phyloP scores from a whole-genome alignment of 139 green algal species.

The Chlorella vulgaris region DNA sequence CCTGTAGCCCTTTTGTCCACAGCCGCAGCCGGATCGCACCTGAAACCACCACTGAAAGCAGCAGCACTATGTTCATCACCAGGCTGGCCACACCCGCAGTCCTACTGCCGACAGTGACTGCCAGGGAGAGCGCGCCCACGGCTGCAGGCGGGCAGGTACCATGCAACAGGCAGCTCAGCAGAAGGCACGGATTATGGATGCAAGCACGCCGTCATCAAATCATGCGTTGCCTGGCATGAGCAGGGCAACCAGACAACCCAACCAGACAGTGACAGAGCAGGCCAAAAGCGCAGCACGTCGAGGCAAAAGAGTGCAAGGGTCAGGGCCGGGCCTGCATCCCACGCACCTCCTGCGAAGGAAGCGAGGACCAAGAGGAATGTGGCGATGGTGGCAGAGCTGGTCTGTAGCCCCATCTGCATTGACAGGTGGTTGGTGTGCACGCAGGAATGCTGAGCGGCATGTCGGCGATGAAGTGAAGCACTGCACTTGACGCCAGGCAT shows the following conservation, averaged over 20 bases:
- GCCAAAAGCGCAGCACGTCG: no score
- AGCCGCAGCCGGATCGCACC: not conserved
- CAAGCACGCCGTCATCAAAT: no score
- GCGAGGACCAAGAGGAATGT: conserved; percentile 65
- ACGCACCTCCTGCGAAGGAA: conserved; percentile 40
- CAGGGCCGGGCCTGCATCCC: no score
- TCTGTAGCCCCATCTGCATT: not conserved
- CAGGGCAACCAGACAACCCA: no score
- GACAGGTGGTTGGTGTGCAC: no score
- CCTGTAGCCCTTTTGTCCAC: not conserved
- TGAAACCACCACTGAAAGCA: conserved; percentile 76
- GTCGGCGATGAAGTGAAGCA: no score
- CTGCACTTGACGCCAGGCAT: not conserved
- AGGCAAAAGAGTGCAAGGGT: no score
- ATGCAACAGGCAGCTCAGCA: not conserved
- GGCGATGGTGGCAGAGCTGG: conserved; percentile 18
- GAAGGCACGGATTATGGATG: no score
- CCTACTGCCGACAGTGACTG: conserved; percentile 47
- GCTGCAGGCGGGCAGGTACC: conserved; percentile 13
- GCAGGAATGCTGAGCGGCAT: no score
- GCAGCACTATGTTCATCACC: conserved; percentile 82
- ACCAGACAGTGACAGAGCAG: no score
- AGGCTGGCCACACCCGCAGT: conserved; percentile 66
- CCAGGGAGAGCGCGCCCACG: conserved; percentile 68
- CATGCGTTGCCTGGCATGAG: no score